Conservation (phyloP, 2,329 filamentous ascomycete genomes). For the Talaromyces sp. region DNA sequence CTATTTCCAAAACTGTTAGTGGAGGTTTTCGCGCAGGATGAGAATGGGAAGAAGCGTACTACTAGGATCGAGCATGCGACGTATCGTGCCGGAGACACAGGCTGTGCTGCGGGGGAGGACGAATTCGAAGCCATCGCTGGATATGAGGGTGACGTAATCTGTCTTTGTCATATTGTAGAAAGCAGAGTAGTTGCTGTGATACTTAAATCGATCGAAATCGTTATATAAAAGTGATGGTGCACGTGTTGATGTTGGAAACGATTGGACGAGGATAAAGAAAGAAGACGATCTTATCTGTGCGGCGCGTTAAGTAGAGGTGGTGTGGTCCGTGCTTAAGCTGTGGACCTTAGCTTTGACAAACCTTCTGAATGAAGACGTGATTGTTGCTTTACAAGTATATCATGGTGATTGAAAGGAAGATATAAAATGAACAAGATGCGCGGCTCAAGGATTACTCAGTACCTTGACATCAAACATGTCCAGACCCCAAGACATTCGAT, state of each 20-base stretch:
- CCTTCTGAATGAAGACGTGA: neutral
- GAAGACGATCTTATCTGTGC: neutral
- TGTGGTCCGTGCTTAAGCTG: constrained; percentile 33
- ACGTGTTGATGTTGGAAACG: constrained; percentile 8
- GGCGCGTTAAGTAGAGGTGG: neutral
- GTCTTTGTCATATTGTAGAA: neutral
- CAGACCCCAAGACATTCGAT: neutral
- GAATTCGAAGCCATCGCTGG: constrained; percentile 64
- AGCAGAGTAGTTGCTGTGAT: neutral
- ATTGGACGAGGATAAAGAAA: neutral
- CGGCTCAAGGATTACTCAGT: neutral
- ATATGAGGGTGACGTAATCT: constrained; percentile 63
- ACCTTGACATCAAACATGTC: neutral
- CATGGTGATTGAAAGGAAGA: neutral
- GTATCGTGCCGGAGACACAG: constrained; percentile 61
- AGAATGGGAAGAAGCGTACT: constrained; percentile 48
- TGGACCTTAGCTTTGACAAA: neutral
- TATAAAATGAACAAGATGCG: neutral
- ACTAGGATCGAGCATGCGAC: constrained; percentile 61
- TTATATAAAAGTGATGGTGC: neutral
- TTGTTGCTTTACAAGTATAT: neutral
- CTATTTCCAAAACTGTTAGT: constrained; percentile 38
- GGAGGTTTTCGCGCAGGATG: neutral
- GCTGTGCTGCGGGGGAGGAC: constrained; percentile 61
- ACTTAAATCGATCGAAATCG: neutral